Evolutionary conservation across 441 rosid genomes (phyloP), one percentile per base, ranked within the genome.

Genomic region (Pelargonium fulgidum): DNA sequence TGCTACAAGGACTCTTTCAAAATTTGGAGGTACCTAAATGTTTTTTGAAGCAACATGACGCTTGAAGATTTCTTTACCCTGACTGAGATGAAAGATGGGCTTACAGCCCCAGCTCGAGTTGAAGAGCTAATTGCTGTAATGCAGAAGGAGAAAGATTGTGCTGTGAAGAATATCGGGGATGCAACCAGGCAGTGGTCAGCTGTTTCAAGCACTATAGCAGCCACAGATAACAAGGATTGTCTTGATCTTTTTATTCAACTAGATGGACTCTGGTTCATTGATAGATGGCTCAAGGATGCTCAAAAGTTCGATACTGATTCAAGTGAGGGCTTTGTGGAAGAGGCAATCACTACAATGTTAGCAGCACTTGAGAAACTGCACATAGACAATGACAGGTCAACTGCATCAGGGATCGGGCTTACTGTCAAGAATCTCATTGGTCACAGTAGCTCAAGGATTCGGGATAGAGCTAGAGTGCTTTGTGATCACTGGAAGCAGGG

Each of bases 71-170:
- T 95, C 79, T 95, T 92, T 78, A 88, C 95, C 67, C 75, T 89
- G 52, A 77, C 91, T 12, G 98, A 95, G 86, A 86, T 90, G 86
- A 95, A 86, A 73, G 97, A 95, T 87, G 99, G 99, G 77, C 89
- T 92, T 64, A 73, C 89, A 22, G 79, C 68, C 73, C 87, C 86
- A 73, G 85, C 89, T 75, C 87, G 96, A 65, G 96, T 90, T 68
- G 85, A 85, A 39, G 98, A 95, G 82, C 85, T 95, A 71, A 74
- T 92, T 68, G 72, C 82, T 73, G 85, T 87, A 56, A 88, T 95
- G 89, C 86, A 81, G 79, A 85, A 85, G 78, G 93, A 85, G 67
- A 89, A 84, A 81, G 86, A 85, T 73, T 79, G 72, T 69, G 74
- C 59, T 74, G 83, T 83, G 78, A 92, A 93, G 80, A 87, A 87